phyloP scores from a whole-genome alignment of 108 stramenopile genomes.

The Cyclostephanos invisitatus region DNA sequence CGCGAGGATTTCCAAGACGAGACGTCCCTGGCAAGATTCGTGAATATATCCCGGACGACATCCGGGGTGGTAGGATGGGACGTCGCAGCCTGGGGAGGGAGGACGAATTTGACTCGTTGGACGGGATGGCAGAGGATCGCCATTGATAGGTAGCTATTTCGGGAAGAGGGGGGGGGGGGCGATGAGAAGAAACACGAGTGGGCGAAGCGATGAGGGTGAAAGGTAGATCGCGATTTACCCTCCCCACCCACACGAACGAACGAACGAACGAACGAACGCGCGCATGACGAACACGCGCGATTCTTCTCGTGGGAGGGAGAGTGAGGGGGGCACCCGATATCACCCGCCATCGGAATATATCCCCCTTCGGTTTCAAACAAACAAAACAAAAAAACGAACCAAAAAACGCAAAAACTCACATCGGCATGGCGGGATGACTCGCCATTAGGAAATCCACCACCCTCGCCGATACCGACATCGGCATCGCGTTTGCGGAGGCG shows the following conservation, averaged over 20 bases:
- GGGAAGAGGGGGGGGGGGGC: not conserved
- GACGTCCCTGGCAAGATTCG: conserved; percentile 14
- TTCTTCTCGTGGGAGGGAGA: not conserved
- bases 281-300: no score
- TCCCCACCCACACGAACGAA: no score
- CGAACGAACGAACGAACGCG: no score
- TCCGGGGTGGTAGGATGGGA: not conserved
- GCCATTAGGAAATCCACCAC: conserved; percentile 38
- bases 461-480: conserved; percentile 19
- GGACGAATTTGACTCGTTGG: conserved; percentile 16
- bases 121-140: conserved; percentile 28
- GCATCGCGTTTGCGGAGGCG: conserved; percentile 17
- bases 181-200: no score
- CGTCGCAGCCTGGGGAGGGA: conserved; percentile 1
- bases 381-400: not conserved
- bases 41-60: conserved; percentile 2
- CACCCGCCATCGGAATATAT: no score
- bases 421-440: conserved; percentile 37
- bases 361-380: no score
- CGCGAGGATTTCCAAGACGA: conserved; percentile 1
- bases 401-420: conserved; percentile 8
- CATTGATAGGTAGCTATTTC: conserved; percentile 14
- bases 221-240: no score
- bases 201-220: no score
- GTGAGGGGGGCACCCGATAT: no score